Conservation (phyloP, 164 flowering plant genomes). For the Platanus orientalis region DNA sequence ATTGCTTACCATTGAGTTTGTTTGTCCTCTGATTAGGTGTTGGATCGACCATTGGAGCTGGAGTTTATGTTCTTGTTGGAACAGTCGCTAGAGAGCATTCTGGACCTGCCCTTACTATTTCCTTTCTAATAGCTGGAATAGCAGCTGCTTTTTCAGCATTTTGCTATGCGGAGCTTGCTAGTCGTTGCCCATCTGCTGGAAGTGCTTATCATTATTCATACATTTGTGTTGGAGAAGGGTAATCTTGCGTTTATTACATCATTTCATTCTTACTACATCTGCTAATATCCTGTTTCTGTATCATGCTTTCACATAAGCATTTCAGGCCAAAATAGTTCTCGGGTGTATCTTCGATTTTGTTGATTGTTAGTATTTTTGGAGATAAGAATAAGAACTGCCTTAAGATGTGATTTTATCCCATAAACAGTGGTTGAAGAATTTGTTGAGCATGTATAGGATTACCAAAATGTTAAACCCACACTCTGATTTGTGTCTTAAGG, state of each 20-base stretch:
- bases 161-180: slow-evolving; percentile 91
- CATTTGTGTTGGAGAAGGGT: slow-evolving; percentile 98
- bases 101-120: slow-evolving; percentile 81
- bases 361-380: too few species aligned
- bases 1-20: background rate
- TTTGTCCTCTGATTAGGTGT: slow-evolving; percentile 75
- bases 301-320: too few species aligned
- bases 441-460: too few species aligned
- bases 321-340: too few species aligned
- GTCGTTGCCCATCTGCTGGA: slow-evolving; percentile 98
- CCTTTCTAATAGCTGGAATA: too few species aligned
- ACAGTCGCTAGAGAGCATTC: slow-evolving; percentile 92
- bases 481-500: too few species aligned
- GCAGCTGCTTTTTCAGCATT: too few species aligned
- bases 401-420: too few species aligned
- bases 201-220: slow-evolving; percentile 98
- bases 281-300: background rate
- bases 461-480: too few species aligned
- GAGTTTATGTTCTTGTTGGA: slow-evolving; percentile 89
- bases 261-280: background rate
- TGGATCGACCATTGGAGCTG: slow-evolving; percentile 95
- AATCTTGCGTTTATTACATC: slow-evolving; percentile 10
- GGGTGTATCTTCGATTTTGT: too few species aligned
- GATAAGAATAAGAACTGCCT: too few species aligned
- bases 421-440: background rate